These are phyloP conservation scores for Paxillus involutus DNA, from an alignment of 768 basidiomycete species.

Conservation along the genomic window DNA sequence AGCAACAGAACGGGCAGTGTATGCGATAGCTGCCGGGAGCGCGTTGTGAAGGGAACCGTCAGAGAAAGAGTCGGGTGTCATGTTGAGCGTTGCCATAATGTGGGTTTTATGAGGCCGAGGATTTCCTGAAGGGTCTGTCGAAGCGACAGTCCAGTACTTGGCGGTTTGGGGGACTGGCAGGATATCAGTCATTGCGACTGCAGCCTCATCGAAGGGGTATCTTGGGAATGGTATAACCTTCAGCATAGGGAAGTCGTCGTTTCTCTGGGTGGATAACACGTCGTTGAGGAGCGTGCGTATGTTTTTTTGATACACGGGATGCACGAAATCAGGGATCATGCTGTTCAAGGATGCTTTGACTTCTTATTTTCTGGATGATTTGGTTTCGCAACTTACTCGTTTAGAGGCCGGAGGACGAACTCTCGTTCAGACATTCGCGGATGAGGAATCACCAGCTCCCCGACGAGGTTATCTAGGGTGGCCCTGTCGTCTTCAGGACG, in stretches of 20 bases:
- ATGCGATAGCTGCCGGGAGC: constrained; percentile 52
- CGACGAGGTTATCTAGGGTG: constrained; percentile 57
- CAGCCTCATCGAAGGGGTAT: constrained; percentile 38
- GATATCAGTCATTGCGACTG: constrained; percentile 2
- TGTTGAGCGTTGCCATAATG: constrained; percentile 91
- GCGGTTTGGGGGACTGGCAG: constrained; percentile 20
- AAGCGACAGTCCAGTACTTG: constrained; percentile 25
- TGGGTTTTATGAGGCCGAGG: constrained; percentile 45
- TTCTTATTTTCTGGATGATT: background rate
- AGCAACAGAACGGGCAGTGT: constrained; percentile 46
- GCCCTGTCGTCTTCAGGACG: constrained; percentile 44
- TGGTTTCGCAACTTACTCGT: constrained; percentile 57
- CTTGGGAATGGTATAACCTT: constrained; percentile 77
- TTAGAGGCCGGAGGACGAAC: constrained; percentile 86
- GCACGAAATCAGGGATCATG: constrained; percentile 73
- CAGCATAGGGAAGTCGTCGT: constrained; percentile 49
- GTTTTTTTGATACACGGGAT: constrained; percentile 55
- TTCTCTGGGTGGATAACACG: constrained; percentile 32
- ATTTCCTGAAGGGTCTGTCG: constrained; percentile 9
- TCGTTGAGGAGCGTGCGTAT: constrained; percentile 47
- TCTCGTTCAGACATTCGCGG: constrained; percentile 79
- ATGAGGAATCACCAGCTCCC: constrained; percentile 85
- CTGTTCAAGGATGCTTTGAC: constrained; percentile 37
- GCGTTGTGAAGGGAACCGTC: constrained; percentile 69
- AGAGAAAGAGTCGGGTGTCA: constrained; percentile 95